Evolutionary conservation across 352 stramenopile species (phyloP).

Genomic region (Globisporangium splendens): DNA sequence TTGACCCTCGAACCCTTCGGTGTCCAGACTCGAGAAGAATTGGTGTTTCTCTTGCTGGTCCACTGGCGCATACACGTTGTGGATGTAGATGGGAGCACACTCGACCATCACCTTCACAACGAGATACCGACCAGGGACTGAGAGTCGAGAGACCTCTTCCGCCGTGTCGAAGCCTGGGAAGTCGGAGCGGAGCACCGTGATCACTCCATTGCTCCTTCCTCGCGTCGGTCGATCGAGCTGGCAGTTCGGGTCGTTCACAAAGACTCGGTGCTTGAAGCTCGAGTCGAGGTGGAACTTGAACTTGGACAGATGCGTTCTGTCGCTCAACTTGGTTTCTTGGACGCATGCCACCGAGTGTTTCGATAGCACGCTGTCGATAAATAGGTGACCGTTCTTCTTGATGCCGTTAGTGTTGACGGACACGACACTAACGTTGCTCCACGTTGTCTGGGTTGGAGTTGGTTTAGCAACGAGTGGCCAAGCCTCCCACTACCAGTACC

Average conservation of each 20-base stretch:
- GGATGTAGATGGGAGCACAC: slow-evolving; percentile 6
- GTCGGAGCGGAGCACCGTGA: slow-evolving; percentile 1
- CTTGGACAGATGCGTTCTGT: background rate
- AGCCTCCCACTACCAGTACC: background rate
- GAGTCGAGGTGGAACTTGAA: slow-evolving; percentile 9
- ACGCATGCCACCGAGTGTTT: slow-evolving; percentile 7
- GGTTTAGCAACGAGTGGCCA: slow-evolving; percentile 1
- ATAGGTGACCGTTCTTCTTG: slow-evolving; percentile 11
- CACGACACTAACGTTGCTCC: slow-evolving; percentile 6
- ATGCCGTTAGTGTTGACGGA: slow-evolving; percentile 10
- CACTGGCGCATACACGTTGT: slow-evolving; percentile 15
- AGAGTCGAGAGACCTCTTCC: background rate
- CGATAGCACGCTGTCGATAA: slow-evolving; percentile 1
- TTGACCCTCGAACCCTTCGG: slow-evolving; percentile 3
- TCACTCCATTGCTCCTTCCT: background rate
- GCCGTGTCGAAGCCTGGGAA: slow-evolving; percentile 8
- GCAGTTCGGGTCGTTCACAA: slow-evolving; percentile 4
- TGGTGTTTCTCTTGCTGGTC: background rate
- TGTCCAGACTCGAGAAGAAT: slow-evolving; percentile 11
- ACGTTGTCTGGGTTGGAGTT: background rate
- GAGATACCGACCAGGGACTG: slow-evolving; percentile 5
- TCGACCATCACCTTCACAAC: slow-evolving; percentile 7
- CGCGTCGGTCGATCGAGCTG: background rate
- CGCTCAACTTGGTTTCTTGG: slow-evolving; percentile 11
- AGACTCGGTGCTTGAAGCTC: slow-evolving; percentile 4